Percentiles rank a stretch among this genome's conserved stretches.
phyloP scores from a whole-genome alignment of 306 rosid species.

The Cucurbita moschata region DNA sequence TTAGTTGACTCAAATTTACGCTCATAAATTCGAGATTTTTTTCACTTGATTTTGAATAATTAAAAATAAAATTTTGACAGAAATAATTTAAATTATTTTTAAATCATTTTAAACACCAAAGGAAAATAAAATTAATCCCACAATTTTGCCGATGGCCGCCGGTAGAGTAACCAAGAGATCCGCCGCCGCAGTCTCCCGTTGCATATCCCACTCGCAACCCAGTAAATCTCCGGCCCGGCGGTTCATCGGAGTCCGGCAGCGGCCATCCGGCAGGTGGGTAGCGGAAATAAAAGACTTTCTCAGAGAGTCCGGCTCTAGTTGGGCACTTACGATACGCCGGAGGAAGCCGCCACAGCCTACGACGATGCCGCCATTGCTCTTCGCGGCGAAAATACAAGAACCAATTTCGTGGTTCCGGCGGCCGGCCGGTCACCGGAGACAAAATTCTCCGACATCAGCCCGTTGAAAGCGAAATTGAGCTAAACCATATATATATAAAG shows the following conservation, averaged over 20 bases:
- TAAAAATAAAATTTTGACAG: too few species aligned
- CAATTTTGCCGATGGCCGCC: slow-evolving; percentile 31
- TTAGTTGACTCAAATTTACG: neutral
- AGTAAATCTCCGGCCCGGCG: slow-evolving; percentile 22
- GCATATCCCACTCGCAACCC: slow-evolving; percentile 1
- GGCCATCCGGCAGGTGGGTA: slow-evolving; percentile 93
- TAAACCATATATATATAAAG: too few species aligned
- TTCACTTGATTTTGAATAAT: too few species aligned
- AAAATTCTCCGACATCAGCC: neutral
- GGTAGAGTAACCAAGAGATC: slow-evolving; percentile 28
- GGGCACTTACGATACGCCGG: slow-evolving; percentile 83
- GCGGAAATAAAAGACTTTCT: slow-evolving; percentile 87
- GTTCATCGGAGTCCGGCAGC: slow-evolving; percentile 75
- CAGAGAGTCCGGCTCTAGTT: slow-evolving; percentile 78
- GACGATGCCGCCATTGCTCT: slow-evolving; percentile 78
- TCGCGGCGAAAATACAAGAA: slow-evolving; percentile 68
- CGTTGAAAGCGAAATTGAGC: slow-evolving; percentile 31
- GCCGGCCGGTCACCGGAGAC: neutral
- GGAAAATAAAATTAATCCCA: neutral
- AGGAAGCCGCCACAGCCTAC: slow-evolving; percentile 83
- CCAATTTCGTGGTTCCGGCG: slow-evolving; percentile 40
- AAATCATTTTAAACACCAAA: neutral
- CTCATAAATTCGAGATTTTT: too few species aligned
- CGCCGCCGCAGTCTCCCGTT: slow-evolving; percentile 3
- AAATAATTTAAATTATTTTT: too few species aligned